Evolutionary conservation across 1,139 yeast species (phyloP), one percentile per base, ranked within the genome.

Genomic region (Candida gigantensis): DNA sequence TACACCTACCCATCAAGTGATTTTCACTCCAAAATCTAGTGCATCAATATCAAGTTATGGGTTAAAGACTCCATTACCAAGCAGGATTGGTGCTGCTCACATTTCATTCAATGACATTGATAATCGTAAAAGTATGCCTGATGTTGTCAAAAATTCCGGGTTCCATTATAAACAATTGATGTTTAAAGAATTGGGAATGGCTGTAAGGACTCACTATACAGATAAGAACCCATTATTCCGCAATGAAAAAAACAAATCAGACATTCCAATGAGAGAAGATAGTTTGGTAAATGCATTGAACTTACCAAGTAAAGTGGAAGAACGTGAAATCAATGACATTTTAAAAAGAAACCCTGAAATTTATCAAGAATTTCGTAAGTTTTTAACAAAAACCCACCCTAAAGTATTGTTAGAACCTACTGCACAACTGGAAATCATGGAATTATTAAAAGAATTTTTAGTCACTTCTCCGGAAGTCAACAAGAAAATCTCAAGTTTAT

Each of bases 31-130:
- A 14, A 65, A 63, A 44, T 56, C 71, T 11, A 60, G 67, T 48
- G 74, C 76, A 20, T 41, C 53, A 12, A 59, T 75, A 48, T 69
- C 75, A 24, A 61, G 66, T 50, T 71, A 58, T 49, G 77, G 77
- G 36, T 56, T 71, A 42, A 71, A 71, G 45, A 58, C 74, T 2
- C 53, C 71, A 6, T 65, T 71, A 40, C 77, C 77, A 7, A 60
- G 60, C 41, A 70, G 67, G 41, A 57, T 70, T 35, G 76, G 77
- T 2, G 52, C 52, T 38, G 61, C 73, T 3, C 69, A 67, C 42
- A 66, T 71, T 27, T 68, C 69, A 6, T 68, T 53, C 53, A 71
- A 71, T 49, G 71, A 71, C 46, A 59, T 71, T 23, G 77, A 71
- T 48, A 71, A 71, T 47, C 50, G 52, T 39, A 61, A 57, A 41